Evolutionary conservation across 73 alveolate genomes (phyloP).

Genomic region (Tetrahymena borealis): DNA sequence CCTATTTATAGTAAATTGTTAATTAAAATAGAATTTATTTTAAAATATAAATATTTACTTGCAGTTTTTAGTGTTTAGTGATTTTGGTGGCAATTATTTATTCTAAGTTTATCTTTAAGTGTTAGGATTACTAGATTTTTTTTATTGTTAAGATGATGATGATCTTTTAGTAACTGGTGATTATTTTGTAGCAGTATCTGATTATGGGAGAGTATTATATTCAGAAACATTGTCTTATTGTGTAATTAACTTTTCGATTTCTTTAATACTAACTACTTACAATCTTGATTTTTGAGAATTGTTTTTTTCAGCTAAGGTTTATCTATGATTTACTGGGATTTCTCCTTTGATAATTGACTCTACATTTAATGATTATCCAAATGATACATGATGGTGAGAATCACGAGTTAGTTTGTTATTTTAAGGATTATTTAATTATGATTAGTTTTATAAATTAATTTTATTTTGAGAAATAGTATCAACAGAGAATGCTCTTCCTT

Average conservation of each 20-base stretch:
- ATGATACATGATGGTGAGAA: background rate
- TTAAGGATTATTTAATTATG: background rate
- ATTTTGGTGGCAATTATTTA: too few relatives aligned
- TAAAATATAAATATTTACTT: too few relatives aligned
- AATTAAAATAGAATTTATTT: too few relatives aligned
- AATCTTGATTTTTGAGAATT: background rate
- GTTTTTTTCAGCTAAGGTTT: background rate
- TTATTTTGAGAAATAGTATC: background rate
- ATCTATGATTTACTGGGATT: background rate
- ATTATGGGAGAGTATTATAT: background rate
- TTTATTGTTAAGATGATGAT: background rate
- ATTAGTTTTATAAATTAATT: background rate
- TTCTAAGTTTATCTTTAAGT: too few relatives aligned
- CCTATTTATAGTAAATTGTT: background rate
- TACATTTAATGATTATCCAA: background rate
- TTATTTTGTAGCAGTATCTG: background rate
- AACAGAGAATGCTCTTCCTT: background rate
- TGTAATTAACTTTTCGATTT: background rate
- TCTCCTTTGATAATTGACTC: background rate
- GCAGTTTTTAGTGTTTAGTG: too few relatives aligned
- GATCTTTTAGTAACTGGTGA: background rate
- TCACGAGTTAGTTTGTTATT: background rate
- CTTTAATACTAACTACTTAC: background rate
- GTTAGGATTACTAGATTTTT: too few relatives aligned
- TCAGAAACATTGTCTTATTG: background rate